phyloP scores from a whole-genome alignment of 306 rosid species.

The Sicyos baderoa region DNA sequence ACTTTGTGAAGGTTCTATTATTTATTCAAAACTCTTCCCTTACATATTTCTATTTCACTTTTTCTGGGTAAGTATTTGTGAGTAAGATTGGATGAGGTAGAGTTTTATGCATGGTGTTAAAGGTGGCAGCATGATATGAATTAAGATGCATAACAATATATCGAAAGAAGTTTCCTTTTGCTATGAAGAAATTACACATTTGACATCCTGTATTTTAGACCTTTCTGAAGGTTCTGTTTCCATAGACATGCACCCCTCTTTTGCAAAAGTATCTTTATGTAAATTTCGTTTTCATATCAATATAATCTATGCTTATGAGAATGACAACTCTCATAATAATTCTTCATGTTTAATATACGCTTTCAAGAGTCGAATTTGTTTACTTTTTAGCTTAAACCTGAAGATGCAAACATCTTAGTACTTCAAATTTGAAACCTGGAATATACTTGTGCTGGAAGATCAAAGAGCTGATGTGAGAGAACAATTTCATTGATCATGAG shows the following conservation, averaged over 20 bases:
- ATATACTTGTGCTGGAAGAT: neutral
- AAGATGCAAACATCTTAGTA: neutral
- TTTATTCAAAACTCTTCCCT: neutral
- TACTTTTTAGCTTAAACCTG: neutral
- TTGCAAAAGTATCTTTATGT: neutral
- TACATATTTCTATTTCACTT: neutral
- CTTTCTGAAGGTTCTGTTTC: neutral
- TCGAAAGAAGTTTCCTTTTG: neutral
- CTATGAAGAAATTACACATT: too few species aligned
- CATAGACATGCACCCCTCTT: neutral
- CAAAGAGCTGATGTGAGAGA: neutral
- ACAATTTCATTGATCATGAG: neutral
- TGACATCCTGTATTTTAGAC: neutral
- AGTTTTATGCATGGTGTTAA: neutral
- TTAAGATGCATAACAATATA: neutral
- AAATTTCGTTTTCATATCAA: conserved; percentile 5
- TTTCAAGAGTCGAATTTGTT: neutral
- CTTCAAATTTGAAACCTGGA: neutral
- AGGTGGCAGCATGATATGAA: neutral
- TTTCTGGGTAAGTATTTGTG: neutral
- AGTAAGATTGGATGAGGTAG: neutral
- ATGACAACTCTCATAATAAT: neutral
- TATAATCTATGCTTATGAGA: conserved; percentile 5
- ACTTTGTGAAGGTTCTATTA: conserved; percentile 74
- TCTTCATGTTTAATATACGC: neutral